phyloP scores from a whole-genome alignment of 495 filamentous ascomycete genomes.

The Hypoxylon perforatum region DNA sequence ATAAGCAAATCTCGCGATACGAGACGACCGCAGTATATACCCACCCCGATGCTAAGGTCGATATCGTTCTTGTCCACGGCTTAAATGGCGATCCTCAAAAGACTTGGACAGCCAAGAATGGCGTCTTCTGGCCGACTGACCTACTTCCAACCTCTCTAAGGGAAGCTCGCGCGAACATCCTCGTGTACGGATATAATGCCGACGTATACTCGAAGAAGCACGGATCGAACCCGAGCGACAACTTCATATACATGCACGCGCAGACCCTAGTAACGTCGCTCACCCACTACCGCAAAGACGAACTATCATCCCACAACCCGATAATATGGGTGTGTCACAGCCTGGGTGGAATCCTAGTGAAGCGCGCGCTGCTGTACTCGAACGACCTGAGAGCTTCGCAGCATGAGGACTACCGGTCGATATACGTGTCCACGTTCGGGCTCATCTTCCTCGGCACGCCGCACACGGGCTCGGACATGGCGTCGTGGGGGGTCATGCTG shows the following conservation, averaged over 20 bases:
- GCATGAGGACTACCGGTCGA: conserved; percentile 77
- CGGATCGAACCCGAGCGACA: conserved; percentile 64
- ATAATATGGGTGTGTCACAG: conserved; percentile 91
- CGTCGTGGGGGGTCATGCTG: conserved; percentile 78
- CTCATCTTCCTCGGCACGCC: conserved; percentile 91
- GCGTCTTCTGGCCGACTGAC: conserved; percentile 81
- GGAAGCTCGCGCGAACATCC: conserved; percentile 71
- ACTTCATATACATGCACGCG: conserved; percentile 85
- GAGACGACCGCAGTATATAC: conserved; percentile 76
- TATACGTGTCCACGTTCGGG: conserved; percentile 85
- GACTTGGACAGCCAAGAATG: conserved; percentile 77
- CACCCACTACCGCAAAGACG: conserved; percentile 63
- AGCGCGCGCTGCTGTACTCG: conserved; percentile 70
- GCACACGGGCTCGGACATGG: conserved; percentile 80
- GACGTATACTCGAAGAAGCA: conserved; percentile 69
- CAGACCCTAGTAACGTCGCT: conserved; percentile 78
- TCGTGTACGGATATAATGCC: conserved; percentile 89
- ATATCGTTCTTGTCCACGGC: conserved; percentile 84
- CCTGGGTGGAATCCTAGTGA: conserved; percentile 83
- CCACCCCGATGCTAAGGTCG: conserved; percentile 68
- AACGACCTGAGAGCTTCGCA: conserved; percentile 71
- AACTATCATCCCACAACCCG: conserved; percentile 68
- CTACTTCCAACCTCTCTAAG: conserved; percentile 74
- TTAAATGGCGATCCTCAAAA: conserved; percentile 80
- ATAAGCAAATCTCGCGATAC: conserved; percentile 69